Evolutionary conservation across 345 rosid species (phyloP).

Genomic region (Pugionium dolabratum): DNA sequence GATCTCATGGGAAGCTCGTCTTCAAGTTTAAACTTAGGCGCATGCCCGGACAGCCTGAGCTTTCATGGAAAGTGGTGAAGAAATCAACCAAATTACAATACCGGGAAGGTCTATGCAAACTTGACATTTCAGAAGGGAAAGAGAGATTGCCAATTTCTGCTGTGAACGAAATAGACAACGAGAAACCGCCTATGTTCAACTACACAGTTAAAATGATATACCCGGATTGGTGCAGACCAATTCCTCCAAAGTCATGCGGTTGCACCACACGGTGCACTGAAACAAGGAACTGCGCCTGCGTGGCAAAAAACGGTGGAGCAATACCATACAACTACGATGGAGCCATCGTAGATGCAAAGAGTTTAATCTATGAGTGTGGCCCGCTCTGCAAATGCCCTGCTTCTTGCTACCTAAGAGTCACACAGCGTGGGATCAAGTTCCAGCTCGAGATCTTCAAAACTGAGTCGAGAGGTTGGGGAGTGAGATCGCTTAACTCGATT

Average conservation of each 20-base stretch:
- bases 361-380: slow-evolving; percentile 81
- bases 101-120: slow-evolving; percentile 62
- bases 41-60: slow-evolving; percentile 76
- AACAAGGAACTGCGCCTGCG: slow-evolving; percentile 52
- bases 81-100: slow-evolving; percentile 46
- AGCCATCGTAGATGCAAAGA: slow-evolving; percentile 62
- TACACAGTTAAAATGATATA: slow-evolving; percentile 59
- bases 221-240: slow-evolving; percentile 53
- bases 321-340: slow-evolving; percentile 80
- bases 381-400: slow-evolving; percentile 76
- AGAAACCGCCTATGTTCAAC: slow-evolving; percentile 65
- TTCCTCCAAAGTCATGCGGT: slow-evolving; percentile 56
- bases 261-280: slow-evolving; percentile 63
- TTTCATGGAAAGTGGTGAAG: slow-evolving; percentile 78
- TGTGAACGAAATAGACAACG: slow-evolving; percentile 67
- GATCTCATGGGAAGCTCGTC: slow-evolving; percentile 70
- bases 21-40: slow-evolving; percentile 68
- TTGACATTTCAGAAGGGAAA: slow-evolving; percentile 73
- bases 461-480: slow-evolving; percentile 85
- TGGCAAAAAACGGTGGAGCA: slow-evolving; percentile 68
- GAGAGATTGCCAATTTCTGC: slow-evolving; percentile 58
- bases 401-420: slow-evolving; percentile 73
- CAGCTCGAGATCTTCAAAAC: slow-evolving; percentile 87
- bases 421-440: slow-evolving; percentile 70
- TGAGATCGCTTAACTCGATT: slow-evolving; percentile 73